Evolutionary conservation across 78 protist species (phyloP).

Genomic region (Dictyostelium intermedium): DNA sequence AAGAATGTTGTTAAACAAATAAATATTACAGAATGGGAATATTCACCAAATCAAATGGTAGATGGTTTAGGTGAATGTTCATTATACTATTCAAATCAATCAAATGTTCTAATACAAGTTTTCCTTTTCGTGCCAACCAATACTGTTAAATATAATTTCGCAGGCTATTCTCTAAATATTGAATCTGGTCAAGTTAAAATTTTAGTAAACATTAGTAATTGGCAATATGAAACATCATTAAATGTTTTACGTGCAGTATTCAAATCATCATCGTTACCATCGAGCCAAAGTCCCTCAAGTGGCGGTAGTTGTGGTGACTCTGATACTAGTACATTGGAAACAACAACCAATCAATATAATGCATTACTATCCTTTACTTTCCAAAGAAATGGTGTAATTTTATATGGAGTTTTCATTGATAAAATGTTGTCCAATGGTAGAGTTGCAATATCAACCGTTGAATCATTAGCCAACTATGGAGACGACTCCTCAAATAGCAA

Average conservation of each 20-base stretch:
- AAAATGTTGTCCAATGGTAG: conserved; percentile 29
- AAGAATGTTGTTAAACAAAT: neutral
- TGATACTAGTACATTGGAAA: neutral
- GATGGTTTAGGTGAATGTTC: neutral
- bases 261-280: neutral
- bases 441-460: neutral
- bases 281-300: neutral
- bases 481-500: neutral
- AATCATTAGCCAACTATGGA: neutral
- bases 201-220: neutral
- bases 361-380: conserved; percentile 17
- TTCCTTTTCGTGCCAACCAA: neutral
- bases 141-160: neutral
- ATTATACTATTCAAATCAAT: neutral
- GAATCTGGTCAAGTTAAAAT: conserved; percentile 30
- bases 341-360: neutral
- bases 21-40: neutral
- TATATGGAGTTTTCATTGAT: conserved; percentile 24
- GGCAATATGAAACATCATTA: conserved; percentile 19
- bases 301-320: neutral
- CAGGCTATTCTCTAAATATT: conserved; percentile 5
- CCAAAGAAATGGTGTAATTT: neutral
- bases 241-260: conserved; percentile 21
- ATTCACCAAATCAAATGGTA: neutral
- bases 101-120: neutral